Percentiles rank a stretch among this genome's conserved stretches.
Conservation (phyloP, 1,284 basidiomycete species). For the Veloporphyrellus conicus region DNA sequence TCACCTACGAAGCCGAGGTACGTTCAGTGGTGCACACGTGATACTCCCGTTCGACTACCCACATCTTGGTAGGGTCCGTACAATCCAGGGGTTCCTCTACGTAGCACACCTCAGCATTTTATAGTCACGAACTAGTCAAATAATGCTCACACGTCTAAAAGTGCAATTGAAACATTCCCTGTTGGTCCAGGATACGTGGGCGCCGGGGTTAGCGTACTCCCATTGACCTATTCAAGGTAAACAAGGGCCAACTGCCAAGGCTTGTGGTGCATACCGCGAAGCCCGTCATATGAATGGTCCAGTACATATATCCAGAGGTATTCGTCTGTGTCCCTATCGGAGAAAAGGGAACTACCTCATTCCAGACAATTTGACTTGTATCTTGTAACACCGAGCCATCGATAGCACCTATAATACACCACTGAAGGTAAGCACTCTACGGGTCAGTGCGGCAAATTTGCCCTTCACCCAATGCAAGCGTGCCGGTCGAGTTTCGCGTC, state of each 20-base stretch:
- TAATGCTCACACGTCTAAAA: slow-evolving; percentile 69
- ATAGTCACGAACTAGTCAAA: neutral
- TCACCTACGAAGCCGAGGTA: slow-evolving; percentile 47
- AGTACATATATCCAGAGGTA: slow-evolving; percentile 72
- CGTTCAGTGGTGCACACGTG: slow-evolving; percentile 3
- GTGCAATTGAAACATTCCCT: slow-evolving; percentile 58
- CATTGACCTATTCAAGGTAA: slow-evolving; percentile 52
- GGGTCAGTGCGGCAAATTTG: neutral
- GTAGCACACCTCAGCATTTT: slow-evolving; percentile 2
- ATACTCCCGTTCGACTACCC: slow-evolving; percentile 19
- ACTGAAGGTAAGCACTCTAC: slow-evolving; percentile 1
- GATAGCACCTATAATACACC: slow-evolving; percentile 52
- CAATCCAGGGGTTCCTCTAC: slow-evolving; percentile 72
- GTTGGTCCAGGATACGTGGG: slow-evolving; percentile 66
- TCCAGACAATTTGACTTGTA: slow-evolving; percentile 60
- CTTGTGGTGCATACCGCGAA: slow-evolving; percentile 45
- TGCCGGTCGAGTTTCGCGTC: slow-evolving; percentile 54
- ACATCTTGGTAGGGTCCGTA: slow-evolving; percentile 81
- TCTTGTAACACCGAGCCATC: slow-evolving; percentile 64
- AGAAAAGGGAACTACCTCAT: slow-evolving; percentile 66
- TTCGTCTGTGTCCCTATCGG: slow-evolving; percentile 56
- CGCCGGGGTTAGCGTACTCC: slow-evolving; percentile 49
- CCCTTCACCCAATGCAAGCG: slow-evolving; percentile 56
- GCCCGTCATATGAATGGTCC: slow-evolving; percentile 64
- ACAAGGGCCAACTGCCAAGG: neutral